Evolutionary conservation across 148 eudicot genomes (phyloP).

Genomic region (Fagopyrum homotropicum): DNA sequence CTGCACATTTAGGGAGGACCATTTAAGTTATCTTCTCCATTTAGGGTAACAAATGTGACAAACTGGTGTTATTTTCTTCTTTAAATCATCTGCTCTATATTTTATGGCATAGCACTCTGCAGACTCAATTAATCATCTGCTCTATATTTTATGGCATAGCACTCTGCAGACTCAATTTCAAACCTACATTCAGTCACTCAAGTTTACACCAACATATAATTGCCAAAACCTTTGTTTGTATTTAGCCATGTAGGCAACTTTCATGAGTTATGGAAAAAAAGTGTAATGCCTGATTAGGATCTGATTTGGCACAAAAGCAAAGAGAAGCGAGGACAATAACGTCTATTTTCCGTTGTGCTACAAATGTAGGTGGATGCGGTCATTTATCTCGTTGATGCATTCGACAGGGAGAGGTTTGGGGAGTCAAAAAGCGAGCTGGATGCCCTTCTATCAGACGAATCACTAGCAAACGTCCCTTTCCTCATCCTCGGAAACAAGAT

Average conservation of each 20-base stretch:
- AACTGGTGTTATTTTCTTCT: background rate
- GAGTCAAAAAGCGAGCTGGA: constrained; percentile 80
- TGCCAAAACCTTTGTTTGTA: background rate
- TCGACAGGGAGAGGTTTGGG: constrained; percentile 76
- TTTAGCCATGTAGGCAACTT: background rate
- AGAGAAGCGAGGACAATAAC: background rate
- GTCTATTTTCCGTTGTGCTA: background rate
- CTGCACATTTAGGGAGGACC: background rate
- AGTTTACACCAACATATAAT: background rate
- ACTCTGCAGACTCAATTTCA: background rate
- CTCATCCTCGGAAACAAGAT: constrained; percentile 78
- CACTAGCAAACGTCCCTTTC: constrained; percentile 65
- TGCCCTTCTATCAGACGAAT: constrained; percentile 74
- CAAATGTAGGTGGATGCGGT: constrained; percentile 72
- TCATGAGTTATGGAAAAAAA: too few relatives aligned
- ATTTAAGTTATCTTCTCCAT: background rate
- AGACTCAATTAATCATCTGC: background rate
- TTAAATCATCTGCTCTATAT: background rate
- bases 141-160: background rate
- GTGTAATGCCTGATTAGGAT: background rate
- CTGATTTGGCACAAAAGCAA: background rate
- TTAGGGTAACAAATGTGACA: background rate
- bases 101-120: background rate
- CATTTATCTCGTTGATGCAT: constrained; percentile 71
- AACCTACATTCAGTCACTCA: too few relatives aligned